A percentile compares a stretch with the other conserved stretches of the same genome.
phyloP scores from a whole-genome alignment of 2,329 filamentous ascomycete species.

The Pyrenophora teres region DNA sequence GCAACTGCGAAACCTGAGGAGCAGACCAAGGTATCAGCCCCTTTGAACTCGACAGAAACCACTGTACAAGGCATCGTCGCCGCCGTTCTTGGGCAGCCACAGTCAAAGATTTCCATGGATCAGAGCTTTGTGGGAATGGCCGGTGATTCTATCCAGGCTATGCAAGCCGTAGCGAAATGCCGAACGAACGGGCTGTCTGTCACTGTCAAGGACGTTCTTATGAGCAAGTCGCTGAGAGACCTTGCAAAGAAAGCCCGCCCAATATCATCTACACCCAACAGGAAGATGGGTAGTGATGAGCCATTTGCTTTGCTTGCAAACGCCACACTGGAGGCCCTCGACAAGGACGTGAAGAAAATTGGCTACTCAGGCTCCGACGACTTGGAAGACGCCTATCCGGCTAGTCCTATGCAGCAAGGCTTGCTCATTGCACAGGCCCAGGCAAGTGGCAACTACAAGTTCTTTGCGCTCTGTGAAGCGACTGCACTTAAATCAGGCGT shows the following conservation, averaged over 20 bases:
- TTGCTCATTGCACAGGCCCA: slow-evolving; percentile 1
- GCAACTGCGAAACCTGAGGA: not conserved
- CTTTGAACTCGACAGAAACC: not conserved
- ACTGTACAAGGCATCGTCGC: not conserved
- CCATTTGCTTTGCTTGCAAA: slow-evolving; percentile 1
- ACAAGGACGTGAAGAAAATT: not conserved
- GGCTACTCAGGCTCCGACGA: not conserved
- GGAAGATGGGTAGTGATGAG: not conserved
- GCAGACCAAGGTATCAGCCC: not conserved
- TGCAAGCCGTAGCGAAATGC: slow-evolving; percentile 1
- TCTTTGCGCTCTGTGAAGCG: not conserved
- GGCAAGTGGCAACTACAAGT: not conserved
- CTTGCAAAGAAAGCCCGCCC: not conserved
- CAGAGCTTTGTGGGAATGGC: not conserved
- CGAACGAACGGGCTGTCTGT: not conserved
- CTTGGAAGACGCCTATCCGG: slow-evolving; percentile 10
- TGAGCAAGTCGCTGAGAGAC: not conserved
- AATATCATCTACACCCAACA: not conserved
- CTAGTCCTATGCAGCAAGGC: slow-evolving; percentile 6
- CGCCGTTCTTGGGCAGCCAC: not conserved
- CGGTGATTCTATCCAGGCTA: not conserved
- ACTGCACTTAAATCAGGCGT: not conserved
- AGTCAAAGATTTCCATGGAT: not conserved
- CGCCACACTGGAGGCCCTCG: not conserved
- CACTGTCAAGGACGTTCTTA: not conserved